Evolutionary conservation across 495 filamentous ascomycete genomes (phyloP).

Genomic region (Penicillium subrubescens): DNA sequence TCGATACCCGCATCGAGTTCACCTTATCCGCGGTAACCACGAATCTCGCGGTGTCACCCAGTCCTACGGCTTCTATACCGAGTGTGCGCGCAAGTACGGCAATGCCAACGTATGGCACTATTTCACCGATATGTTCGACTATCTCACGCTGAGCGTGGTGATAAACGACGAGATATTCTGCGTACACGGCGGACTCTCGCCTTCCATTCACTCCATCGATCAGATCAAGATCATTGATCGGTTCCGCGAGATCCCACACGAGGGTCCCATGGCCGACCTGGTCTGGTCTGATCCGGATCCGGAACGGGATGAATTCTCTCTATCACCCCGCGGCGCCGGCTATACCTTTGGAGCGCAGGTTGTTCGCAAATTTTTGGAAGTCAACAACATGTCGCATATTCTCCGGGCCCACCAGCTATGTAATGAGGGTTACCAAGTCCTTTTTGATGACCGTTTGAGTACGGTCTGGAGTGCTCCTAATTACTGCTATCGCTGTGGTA

Average conservation of each 20-base stretch:
- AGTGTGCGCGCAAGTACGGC: slow-evolving; percentile 96
- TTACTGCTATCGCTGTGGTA: slow-evolving; percentile 95
- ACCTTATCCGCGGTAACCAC: slow-evolving; percentile 94
- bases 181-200: slow-evolving; percentile 93
- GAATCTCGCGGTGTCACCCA: slow-evolving; percentile 97
- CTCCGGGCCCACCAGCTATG: slow-evolving; percentile 95
- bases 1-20: slow-evolving; percentile 87
- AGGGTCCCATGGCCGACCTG: slow-evolving; percentile 98
- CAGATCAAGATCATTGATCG: slow-evolving; percentile 99
- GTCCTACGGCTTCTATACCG: slow-evolving; percentile 98
- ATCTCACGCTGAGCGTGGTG: slow-evolving; percentile 91
- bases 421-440: slow-evolving; percentile 93
- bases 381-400: slow-evolving; percentile 96
- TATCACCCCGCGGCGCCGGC: slow-evolving; percentile 90
- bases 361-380: slow-evolving; percentile 94
- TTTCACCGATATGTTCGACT: slow-evolving; percentile 99
- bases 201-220: slow-evolving; percentile 96
- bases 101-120: slow-evolving; percentile 99
- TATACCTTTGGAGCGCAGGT: slow-evolving; percentile 98
- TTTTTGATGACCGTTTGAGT: slow-evolving; percentile 91
- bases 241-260: slow-evolving; percentile 96
- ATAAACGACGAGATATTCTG: slow-evolving; percentile 99
- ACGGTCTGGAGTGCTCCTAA: slow-evolving; percentile 98
- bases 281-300: slow-evolving; percentile 98
- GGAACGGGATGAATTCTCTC: slow-evolving; percentile 92